Evolutionary conservation across 2,329 filamentous ascomycete species (phyloP), one percentile per base, ranked within the genome.

Genomic region (Gliomastix tumulicola): DNA sequence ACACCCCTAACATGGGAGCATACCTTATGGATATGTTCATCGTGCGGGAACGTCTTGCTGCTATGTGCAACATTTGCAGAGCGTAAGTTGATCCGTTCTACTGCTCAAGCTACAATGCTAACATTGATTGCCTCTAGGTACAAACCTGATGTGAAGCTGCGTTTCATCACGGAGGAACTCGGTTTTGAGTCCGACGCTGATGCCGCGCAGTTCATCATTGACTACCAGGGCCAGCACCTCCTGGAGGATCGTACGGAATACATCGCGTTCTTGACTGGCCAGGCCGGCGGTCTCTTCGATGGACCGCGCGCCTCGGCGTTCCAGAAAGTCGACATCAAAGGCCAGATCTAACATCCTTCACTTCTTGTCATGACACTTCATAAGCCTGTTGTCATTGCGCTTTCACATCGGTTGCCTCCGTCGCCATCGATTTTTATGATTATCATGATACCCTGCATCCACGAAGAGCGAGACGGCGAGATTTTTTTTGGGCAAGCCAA

Each of bases 21-120:
- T 97, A 97, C 64, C 76, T 98, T 35, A 94, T 98, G 86, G 92
- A 98, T 68, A 96, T 95, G 87, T 97, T 98, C 69, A 84, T 97
- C 59, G 82, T 82, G 53, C 82, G 92, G 56, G 90, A 98, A 69
- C 86, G 92, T 52, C 77, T 98, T 47, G 82, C 84, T 55, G 92
- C 92, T 47, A 68, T 98, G 56, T 83, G 88, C 59, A 87, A 83
- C 59, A 92, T 98, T 49, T 95, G 88, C 76, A 94, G 77, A 86
- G 81, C 86, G 92, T 98, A 68, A 69, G 90, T 79, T 25, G 15
- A 25, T 1, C 12, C 16, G 15, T 15, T n/a, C 4, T 23, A 13
- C 11, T 21, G 10, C 3, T 19, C 11, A 12, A 8, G 16, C 23
- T 32, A 4, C 23, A 3, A 32, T 51, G 50, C 74, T 83, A 65